Percentiles rank a stretch among this genome's conserved stretches.
Conservation (phyloP, 2,329 filamentous ascomycete genomes). For the Fusarium devonianum region DNA sequence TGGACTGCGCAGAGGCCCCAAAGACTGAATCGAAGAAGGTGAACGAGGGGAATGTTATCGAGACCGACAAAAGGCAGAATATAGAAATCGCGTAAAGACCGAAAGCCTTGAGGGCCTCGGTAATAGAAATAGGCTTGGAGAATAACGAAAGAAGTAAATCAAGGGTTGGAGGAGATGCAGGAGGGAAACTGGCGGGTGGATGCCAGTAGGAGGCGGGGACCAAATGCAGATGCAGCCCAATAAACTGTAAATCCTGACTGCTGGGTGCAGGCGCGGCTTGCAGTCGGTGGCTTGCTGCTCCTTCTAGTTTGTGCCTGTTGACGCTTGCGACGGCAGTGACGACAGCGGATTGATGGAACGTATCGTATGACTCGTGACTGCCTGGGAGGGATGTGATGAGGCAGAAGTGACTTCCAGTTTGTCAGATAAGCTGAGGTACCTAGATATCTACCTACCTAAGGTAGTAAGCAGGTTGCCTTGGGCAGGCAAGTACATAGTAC, state of each 20-base stretch:
- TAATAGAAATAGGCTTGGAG: conserved; percentile 4
- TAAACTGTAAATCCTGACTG: conserved; percentile 30
- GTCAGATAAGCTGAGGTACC: too few species aligned
- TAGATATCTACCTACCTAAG: too few species aligned
- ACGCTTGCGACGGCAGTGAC: conserved; percentile 17
- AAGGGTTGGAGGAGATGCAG: conserved; percentile 11
- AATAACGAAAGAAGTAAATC: conserved; percentile 9
- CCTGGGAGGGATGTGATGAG: neutral
- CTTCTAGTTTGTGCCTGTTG: conserved; percentile 17
- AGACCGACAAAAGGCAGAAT: conserved; percentile 7
- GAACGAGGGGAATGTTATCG: neutral
- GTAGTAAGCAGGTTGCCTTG: neutral
- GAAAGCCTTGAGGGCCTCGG: conserved; percentile 17
- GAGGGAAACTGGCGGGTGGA: conserved; percentile 15
- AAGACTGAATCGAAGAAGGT: conserved; percentile 4
- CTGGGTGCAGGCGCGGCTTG: conserved; percentile 11
- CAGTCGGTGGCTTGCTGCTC: conserved; percentile 13
- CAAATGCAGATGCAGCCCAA: conserved; percentile 13
- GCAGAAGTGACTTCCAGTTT: too few species aligned
- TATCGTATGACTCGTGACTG: neutral
- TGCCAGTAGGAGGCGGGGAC: conserved; percentile 22
- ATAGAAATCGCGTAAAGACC: conserved; percentile 3
- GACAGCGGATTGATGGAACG: conserved; percentile 12
- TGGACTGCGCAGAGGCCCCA: conserved; percentile 16
- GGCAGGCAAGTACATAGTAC: neutral